Evolutionary conservation across 768 basidiomycete genomes (phyloP), one percentile per base, ranked within the genome.

Genomic region (Baorangia bicolor): DNA sequence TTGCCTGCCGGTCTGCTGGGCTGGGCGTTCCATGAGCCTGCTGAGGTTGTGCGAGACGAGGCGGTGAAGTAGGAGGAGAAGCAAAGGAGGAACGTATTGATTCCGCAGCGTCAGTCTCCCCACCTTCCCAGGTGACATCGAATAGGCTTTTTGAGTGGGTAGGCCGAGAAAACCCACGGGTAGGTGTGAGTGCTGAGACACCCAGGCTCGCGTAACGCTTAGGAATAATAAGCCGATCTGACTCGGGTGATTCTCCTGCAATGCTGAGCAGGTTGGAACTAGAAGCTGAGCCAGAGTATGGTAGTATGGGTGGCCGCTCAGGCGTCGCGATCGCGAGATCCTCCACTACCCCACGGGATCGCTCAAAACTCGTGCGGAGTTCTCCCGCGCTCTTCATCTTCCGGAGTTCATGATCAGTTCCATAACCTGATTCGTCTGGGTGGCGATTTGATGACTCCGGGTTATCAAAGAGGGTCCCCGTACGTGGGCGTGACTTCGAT

Each of bases 321-420:
- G 75, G 72, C 14, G 75, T 68, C 23, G 74, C 69, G 21, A 68
- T 58, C 43, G 67, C 62, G 11, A 69, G 64, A 57, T 68, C 67
- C 41, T 66, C 62, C 14, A 57, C 62, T 28, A 58, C 43, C 20
- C 59, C 62, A 2, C 60, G 68, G 4, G 66, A 59, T 53, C 63
- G 72, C 49, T 72, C 68, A 40, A 69, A 55, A 59, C 67, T 69
- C 18, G 70, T 63, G 63, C 86, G 84, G 38, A 92, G 75, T 69
- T 92, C 90, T 35, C 89, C 90, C 21, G 90, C 90, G 69, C 90
- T 92, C 74, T 90, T 92, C 90, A 92, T 92, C 68, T 83, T 86
- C 57, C 89, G 83, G 41, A 90, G 69, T 65, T 91, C 87, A 46
- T 74, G 84, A 59, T 86, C 83, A 34, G 73, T 71, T 61, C 71